These are phyloP conservation scores for Tolypocladium capitatum DNA, from an alignment of 2,329 filamentous ascomycete species.

Conservation along the genomic window DNA sequence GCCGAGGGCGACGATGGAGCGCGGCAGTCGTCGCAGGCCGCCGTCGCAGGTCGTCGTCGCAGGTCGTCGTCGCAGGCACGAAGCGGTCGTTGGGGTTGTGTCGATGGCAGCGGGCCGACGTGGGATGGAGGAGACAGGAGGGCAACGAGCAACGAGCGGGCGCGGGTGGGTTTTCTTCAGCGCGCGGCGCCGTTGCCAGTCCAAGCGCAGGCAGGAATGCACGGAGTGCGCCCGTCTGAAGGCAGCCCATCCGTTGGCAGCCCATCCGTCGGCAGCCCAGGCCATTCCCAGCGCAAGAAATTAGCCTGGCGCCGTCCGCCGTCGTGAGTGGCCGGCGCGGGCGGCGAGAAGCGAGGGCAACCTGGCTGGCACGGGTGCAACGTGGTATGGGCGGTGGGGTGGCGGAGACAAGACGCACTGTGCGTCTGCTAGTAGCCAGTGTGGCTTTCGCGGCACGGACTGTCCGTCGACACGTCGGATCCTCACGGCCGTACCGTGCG, in stretches of 20 bases:
- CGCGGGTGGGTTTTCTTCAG: conserved; percentile 2
- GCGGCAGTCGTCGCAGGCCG: neutral
- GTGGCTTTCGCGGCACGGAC: no score
- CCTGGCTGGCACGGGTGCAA: neutral
- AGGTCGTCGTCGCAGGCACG: no score
- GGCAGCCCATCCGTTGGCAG: no score
- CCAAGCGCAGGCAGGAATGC: neutral
- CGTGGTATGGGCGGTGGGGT: no score
- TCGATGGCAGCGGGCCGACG: no score
- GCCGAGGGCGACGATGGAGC: neutral
- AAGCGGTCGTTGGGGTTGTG: no score
- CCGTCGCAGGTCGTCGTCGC: no score
- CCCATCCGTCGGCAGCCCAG: no score
- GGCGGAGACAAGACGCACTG: neutral
- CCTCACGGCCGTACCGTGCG: neutral
- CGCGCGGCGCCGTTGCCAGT: neutral
- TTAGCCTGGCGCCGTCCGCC: neutral
- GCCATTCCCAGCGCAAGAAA: no score
- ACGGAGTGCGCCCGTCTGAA: no score
- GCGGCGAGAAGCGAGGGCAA: neutral
- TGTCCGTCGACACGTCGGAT: accelerated
- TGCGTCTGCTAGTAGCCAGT: neutral
- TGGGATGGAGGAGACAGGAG: neutral
- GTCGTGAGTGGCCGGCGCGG: neutral
- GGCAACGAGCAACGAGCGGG: neutral